Evolutionary conservation across 768 basidiomycete species (phyloP).

Genomic region (Mycena alexandri): DNA sequence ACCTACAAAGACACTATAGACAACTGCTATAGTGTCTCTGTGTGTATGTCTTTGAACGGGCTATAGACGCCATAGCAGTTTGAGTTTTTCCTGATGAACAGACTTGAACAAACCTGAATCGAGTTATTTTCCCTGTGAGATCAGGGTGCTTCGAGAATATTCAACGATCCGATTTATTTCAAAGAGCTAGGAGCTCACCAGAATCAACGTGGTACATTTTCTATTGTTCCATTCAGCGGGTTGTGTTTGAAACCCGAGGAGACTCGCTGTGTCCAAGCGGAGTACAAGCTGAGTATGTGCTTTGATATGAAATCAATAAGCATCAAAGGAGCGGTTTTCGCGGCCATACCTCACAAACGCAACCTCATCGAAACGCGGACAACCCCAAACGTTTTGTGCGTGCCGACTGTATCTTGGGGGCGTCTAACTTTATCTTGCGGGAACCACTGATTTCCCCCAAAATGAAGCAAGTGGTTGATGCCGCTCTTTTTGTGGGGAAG

Average conservation of each 20-base stretch:
- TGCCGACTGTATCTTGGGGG: background rate
- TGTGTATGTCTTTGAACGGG: too few species aligned
- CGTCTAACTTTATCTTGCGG: background rate
- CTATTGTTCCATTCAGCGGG: constrained; percentile 1
- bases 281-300: background rate
- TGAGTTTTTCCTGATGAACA: background rate
- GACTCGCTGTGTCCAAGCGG: background rate
- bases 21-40: too few species aligned
- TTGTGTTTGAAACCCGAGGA: constrained; percentile 5
- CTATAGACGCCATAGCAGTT: too few species aligned
- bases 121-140: constrained; percentile 1
- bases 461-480: background rate
- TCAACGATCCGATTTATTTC: background rate
- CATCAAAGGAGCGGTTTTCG: background rate
- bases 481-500: background rate
- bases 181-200: constrained; percentile 3
- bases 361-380: constrained; percentile 1
- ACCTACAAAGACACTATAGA: too few species aligned
- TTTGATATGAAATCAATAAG: background rate
- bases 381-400: constrained; percentile 3
- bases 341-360: constrained; percentile 1
- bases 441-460: background rate
- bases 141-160: constrained; percentile 5
- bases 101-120: constrained; percentile 1
- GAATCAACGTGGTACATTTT: background rate